phyloP scores from a whole-genome alignment of 148 eudicot species.

The Limonium bicolor region DNA sequence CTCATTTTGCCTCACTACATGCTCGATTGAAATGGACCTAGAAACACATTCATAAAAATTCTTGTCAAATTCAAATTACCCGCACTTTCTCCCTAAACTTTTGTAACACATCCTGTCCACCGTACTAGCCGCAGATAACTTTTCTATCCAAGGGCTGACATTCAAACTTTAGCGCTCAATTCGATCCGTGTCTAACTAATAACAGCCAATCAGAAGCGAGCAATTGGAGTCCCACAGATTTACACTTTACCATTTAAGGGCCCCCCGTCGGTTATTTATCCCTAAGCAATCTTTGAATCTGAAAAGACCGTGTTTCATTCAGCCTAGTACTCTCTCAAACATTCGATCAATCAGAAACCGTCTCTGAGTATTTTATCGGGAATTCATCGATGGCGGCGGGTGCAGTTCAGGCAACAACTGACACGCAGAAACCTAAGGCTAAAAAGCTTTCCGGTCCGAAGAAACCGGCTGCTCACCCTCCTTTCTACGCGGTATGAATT shows the following conservation, averaged over 20 bases:
- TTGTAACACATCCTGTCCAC: background rate
- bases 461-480: constrained; percentile 10
- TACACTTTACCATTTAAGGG: constrained; percentile 3
- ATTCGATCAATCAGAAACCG: background rate
- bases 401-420: background rate
- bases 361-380: background rate
- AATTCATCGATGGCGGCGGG: background rate
- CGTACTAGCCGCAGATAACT: constrained; percentile 4
- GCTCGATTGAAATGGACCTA: background rate
- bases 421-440: too few relatives aligned
- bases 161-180: background rate
- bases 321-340: background rate
- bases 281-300: background rate
- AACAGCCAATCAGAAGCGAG: constrained; percentile 5
- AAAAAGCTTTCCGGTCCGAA: background rate
- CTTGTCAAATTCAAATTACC: too few relatives aligned
- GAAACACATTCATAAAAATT: constrained; percentile 11
- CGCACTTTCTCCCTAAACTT: background rate
- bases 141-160: constrained; percentile 2
- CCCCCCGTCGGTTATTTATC: background rate
- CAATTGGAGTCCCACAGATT: background rate
- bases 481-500: constrained; percentile 19
- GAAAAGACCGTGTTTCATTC: background rate
- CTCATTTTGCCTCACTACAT: background rate
- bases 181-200: constrained; percentile 2